Conservation (phyloP, 345 rosid genomes). For the Bretschneidera sinensis region DNA sequence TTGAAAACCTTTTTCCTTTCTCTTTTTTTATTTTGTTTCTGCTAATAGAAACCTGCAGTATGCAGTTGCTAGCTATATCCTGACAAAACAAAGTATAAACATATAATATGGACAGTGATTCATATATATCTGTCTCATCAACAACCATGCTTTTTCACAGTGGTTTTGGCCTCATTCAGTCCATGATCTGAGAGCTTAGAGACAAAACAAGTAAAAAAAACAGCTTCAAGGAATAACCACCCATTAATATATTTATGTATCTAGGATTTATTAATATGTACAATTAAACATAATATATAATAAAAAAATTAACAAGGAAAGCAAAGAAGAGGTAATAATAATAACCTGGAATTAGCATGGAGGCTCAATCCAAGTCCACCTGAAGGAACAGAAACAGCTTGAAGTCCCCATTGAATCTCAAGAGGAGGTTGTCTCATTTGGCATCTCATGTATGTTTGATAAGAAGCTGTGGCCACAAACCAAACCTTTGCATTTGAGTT, state of each 20-base stretch:
- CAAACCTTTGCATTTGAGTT: constrained; percentile 49
- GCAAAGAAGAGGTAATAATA: background rate
- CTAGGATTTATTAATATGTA: too few species aligned
- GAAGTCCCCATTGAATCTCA: constrained; percentile 77
- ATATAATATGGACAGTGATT: constrained; percentile 26
- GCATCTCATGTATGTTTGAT: constrained; percentile 75
- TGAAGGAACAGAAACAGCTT: constrained; percentile 79
- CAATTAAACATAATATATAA: too few species aligned
- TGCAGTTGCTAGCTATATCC: constrained; percentile 20
- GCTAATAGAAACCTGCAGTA: constrained; percentile 9
- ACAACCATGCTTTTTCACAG: constrained; percentile 27
- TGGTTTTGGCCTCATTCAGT: constrained; percentile 30
- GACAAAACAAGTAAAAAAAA: constrained; percentile 15
- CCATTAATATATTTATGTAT: too few species aligned
- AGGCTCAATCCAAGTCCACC: constrained; percentile 75
- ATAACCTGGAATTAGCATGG: constrained; percentile 67
- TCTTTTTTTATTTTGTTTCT: constrained; percentile 12
- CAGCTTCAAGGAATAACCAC: too few species aligned
- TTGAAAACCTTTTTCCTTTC: background rate
- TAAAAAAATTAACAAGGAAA: background rate
- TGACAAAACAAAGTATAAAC: constrained; percentile 31
- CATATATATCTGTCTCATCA: constrained; percentile 34
- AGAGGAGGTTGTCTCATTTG: constrained; percentile 82
- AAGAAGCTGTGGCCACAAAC: constrained; percentile 69
- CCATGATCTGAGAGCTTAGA: constrained; percentile 11